Conservation (phyloP, 2,329 filamentous ascomycete genomes). For the Arthrocladium fulminans region DNA sequence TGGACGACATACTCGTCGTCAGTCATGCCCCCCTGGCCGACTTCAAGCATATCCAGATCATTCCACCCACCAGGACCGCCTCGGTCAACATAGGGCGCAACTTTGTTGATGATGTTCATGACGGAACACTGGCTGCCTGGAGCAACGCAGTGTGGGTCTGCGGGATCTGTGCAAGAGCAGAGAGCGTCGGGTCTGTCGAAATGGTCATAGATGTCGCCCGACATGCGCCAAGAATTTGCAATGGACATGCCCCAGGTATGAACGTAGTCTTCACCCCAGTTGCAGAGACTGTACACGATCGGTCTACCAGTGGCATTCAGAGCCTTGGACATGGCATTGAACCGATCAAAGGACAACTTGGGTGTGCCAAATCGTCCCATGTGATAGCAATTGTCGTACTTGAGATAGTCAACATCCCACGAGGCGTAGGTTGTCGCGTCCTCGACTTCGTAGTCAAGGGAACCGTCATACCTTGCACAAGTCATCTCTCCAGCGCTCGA, state of each 20-base stretch:
- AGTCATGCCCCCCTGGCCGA: constrained; percentile 36
- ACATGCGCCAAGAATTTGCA: constrained; percentile 39
- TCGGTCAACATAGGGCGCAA: constrained; percentile 34
- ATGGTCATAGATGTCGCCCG: constrained; percentile 40
- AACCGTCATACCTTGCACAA: constrained; percentile 32
- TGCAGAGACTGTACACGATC: constrained; percentile 41
- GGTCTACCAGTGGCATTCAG: constrained; percentile 39
- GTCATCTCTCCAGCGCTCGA: constrained; percentile 30
- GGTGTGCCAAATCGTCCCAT: constrained; percentile 42
- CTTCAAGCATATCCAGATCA: constrained; percentile 31
- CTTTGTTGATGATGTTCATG: constrained; percentile 44
- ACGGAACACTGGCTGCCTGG: constrained; percentile 42
- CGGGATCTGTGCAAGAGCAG: constrained; percentile 32
- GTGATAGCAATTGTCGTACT: constrained; percentile 50
- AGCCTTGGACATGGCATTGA: constrained; percentile 40
- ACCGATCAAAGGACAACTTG: constrained; percentile 38
- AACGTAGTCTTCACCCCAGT: constrained; percentile 45
- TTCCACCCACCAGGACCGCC: constrained; percentile 39
- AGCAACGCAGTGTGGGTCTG: constrained; percentile 34
- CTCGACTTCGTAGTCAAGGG: constrained; percentile 42
- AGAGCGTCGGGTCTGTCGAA: constrained; percentile 37
- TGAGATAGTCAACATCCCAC: constrained; percentile 40
- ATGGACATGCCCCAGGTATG: constrained; percentile 42
- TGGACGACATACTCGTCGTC: constrained; percentile 33
- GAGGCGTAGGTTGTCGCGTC: constrained; percentile 45